phyloP scores from a whole-genome alignment of 139 green algal genomes.

The Medakamo hakoo region DNA sequence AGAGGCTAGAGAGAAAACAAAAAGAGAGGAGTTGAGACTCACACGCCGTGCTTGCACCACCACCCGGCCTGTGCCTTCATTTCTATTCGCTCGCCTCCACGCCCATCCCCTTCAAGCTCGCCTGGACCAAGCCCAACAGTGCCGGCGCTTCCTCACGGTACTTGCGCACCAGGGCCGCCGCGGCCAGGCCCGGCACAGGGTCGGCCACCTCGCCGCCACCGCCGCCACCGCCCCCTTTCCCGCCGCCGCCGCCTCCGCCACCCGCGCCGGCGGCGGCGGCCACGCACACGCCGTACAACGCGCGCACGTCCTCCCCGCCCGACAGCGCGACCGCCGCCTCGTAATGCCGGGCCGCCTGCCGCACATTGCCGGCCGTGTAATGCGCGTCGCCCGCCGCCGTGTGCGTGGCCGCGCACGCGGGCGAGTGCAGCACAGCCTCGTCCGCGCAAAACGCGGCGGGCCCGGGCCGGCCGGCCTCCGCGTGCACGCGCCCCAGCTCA shows the following conservation, averaged over 20 bases:
- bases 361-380: not conserved
- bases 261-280: too few relatives aligned
- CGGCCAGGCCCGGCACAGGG: not conserved
- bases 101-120: not conserved
- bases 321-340: not conserved
- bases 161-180: not conserved
- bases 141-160: not conserved
- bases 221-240: too few relatives aligned
- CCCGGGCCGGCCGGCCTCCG: too few relatives aligned
- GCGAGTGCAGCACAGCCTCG: not conserved
- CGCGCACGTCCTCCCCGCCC: not conserved
- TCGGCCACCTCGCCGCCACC: too few relatives aligned
- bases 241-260: too few relatives aligned
- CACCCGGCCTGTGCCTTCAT: not conserved
- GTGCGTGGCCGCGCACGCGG: not conserved
- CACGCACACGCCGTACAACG: not conserved
- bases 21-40: too few relatives aligned
- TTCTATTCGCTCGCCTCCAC: too few relatives aligned
- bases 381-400: not conserved
- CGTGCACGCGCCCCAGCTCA: not conserved
- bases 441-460: not conserved
- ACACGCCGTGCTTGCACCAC: not conserved
- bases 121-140: not conserved
- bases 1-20: not conserved
- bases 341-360: not conserved